These are phyloP conservation scores for Nothophaeocryptopus gaeumannii DNA, from an alignment of 2,329 filamentous ascomycete genomes.

Conservation along the genomic window DNA sequence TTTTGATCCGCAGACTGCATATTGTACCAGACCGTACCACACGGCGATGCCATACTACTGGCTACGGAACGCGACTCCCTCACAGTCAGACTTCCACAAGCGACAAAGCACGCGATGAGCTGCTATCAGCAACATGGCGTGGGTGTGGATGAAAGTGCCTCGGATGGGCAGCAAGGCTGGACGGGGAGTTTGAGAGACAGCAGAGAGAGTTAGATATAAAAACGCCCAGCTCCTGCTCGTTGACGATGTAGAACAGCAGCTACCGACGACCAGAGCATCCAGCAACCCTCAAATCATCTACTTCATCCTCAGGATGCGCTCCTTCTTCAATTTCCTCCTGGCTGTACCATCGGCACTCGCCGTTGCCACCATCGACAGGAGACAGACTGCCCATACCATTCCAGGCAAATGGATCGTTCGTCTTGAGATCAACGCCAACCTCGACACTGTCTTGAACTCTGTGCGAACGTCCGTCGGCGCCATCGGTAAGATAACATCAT, in stretches of 20 bases:
- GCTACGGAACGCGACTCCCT: neutral
- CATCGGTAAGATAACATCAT: conserved; percentile 8
- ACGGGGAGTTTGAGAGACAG: neutral
- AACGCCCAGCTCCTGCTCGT: neutral
- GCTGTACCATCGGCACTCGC: conserved; percentile 22
- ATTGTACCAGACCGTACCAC: neutral
- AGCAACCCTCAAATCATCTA: conserved; percentile 2
- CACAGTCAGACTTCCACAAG: conserved; percentile 3
- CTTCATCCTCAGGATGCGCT: conserved; percentile 19
- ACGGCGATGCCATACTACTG: conserved; percentile 7
- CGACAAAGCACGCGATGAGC: conserved; percentile 9
- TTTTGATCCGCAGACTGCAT: conserved; percentile 9
- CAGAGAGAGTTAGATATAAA: conserved; percentile 6
- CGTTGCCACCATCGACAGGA: conserved; percentile 18
- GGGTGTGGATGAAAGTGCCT: neutral
- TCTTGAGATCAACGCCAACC: conserved; percentile 14
- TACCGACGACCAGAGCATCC: conserved; percentile 1
- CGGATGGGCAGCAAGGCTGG: neutral
- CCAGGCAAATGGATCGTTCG: conserved; percentile 23
- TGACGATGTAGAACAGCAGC: conserved; percentile 3
- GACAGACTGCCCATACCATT: conserved; percentile 19
- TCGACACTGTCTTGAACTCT: conserved; percentile 12
- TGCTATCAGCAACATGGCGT: neutral
- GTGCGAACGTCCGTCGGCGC: conserved; percentile 24
- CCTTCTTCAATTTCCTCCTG: conserved; percentile 19